phyloP scores from a whole-genome alignment of 106 monocot species.

The Dioscorea alata region DNA sequence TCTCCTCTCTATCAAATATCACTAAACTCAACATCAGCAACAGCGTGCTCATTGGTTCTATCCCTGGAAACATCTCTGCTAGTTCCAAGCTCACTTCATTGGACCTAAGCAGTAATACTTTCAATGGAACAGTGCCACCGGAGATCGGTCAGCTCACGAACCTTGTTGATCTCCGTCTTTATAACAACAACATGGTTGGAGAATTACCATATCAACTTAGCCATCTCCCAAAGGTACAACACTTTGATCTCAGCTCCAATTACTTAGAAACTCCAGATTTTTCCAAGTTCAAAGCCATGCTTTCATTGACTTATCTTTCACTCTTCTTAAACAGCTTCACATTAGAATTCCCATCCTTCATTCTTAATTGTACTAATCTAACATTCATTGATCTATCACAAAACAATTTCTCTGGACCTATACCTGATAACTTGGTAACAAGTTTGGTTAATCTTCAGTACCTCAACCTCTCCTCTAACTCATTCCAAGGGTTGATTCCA shows the following conservation, averaged over 20 bases:
- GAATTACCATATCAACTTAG: slow-evolving; percentile 38
- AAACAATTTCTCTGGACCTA: slow-evolving; percentile 28
- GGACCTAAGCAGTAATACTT: slow-evolving; percentile 40
- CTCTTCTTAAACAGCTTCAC: slow-evolving; percentile 31
- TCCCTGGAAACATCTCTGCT: slow-evolving; percentile 42
- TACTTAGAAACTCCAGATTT: slow-evolving; percentile 33
- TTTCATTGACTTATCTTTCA: slow-evolving; percentile 27
- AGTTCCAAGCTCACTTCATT: slow-evolving; percentile 24
- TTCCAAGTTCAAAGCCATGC: slow-evolving; percentile 30
- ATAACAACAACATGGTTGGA: slow-evolving; percentile 30
- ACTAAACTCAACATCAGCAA: slow-evolving; percentile 36
- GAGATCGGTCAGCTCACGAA: slow-evolving; percentile 37
- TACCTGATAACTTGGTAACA: slow-evolving; percentile 28
- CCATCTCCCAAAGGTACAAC: slow-evolving; percentile 28
- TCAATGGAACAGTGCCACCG: slow-evolving; percentile 20
- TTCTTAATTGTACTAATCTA: slow-evolving; percentile 45
- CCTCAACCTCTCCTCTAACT: slow-evolving; percentile 47
- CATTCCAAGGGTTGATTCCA: slow-evolving; percentile 53
- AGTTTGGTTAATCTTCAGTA: slow-evolving; percentile 32
- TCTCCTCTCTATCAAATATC: slow-evolving; percentile 45
- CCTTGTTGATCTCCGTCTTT: slow-evolving; percentile 43
- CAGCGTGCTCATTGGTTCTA: slow-evolving; percentile 34
- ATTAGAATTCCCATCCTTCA: slow-evolving; percentile 37
- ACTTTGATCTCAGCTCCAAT: slow-evolving; percentile 45
- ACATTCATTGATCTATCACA: slow-evolving; percentile 51